Conservation (phyloP, 164 flowering plant species). For the Vitis rupestris region DNA sequence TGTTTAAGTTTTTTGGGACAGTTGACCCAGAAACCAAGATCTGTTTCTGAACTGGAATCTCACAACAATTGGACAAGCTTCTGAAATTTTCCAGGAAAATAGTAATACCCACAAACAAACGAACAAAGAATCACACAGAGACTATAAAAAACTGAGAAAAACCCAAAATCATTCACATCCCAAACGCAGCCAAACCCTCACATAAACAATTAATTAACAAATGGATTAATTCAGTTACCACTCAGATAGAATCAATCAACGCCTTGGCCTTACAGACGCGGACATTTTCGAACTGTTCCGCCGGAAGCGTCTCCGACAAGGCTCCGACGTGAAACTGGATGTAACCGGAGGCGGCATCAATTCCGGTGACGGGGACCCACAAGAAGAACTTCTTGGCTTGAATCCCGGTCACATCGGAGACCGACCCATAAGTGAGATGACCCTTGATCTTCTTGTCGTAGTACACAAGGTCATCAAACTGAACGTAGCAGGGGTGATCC, state of each 20-base stretch:
- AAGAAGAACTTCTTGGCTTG: slow-evolving; percentile 66
- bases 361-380: slow-evolving; percentile 63
- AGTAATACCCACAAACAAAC: too few relatives aligned
- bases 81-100: too few relatives aligned
- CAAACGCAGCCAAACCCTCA: too few relatives aligned
- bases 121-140: too few relatives aligned
- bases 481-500: slow-evolving; percentile 48
- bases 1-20: too few relatives aligned
- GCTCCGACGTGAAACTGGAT: slow-evolving; percentile 61
- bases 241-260: slow-evolving; percentile 2
- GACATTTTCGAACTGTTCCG: slow-evolving; percentile 41
- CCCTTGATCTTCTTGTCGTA: slow-evolving; percentile 54
- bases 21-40: too few relatives aligned
- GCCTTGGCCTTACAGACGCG: slow-evolving; percentile 48
- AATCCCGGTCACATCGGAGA: slow-evolving; percentile 59
- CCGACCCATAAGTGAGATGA: slow-evolving; percentile 46
- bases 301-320: slow-evolving; percentile 53
- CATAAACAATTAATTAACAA: too few relatives aligned
- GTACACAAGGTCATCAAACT: slow-evolving; percentile 49
- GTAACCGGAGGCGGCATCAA: slow-evolving; percentile 24
- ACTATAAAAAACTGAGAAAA: too few relatives aligned
- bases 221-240: neutral
- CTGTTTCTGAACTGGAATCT: too few relatives aligned
- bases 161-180: too few relatives aligned
- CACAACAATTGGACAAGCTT: too few relatives aligned